Evolutionary conservation across 1,284 basidiomycete genomes (phyloP), one percentile per base, ranked within the genome.

Genomic region (Sporisorium reilianum): DNA sequence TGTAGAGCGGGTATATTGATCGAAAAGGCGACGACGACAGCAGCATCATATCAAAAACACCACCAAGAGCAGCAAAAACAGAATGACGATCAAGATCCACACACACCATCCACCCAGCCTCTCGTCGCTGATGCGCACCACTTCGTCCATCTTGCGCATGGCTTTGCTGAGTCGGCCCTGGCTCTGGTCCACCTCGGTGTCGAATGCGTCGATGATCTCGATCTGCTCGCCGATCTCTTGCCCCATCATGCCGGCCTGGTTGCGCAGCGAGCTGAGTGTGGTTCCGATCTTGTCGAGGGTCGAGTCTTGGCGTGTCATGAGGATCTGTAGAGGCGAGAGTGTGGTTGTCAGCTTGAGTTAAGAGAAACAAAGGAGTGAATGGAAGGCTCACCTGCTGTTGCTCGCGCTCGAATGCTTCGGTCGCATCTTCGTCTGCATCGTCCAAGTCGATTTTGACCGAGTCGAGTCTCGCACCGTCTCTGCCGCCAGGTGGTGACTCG

Each of bases 91-190:
- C 53, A 84, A 64, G 20, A 84, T 69, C 82, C 82, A 84, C 5
- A 83, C 80, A 55, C 81, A 83, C 82, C 82, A 84, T 7, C 82
- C 82, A 10, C 80, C 78, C 32, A 82, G 53, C n/a, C 80, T 59
- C 42, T 80, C 80, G 48, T 84, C 82, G 23, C 76, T 65, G 30
- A 76, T 74, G 23, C 75, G 56, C 3, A 83, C 66, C 44, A 84
- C 60, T 12, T 76, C 64, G 64, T 84, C 82, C 82, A 84, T 83
- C 64, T 76, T 77, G 34, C 61, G 45, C 67, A 83, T 78, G 12
- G 81, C 82, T 26, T 69, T 66, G 22, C 69, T 50, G 1, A 84
- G 61, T 32, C 74, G 54, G 1, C 67, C 75, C 38, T 84, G 82
- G 18, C 74, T 77, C 28, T 59, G 50, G 14, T 84, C 82, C 7